Evolutionary conservation across 108 stramenopile genomes (phyloP), one percentile per base, ranked within the genome.

Genomic region (Cyclotella kingstonii): DNA sequence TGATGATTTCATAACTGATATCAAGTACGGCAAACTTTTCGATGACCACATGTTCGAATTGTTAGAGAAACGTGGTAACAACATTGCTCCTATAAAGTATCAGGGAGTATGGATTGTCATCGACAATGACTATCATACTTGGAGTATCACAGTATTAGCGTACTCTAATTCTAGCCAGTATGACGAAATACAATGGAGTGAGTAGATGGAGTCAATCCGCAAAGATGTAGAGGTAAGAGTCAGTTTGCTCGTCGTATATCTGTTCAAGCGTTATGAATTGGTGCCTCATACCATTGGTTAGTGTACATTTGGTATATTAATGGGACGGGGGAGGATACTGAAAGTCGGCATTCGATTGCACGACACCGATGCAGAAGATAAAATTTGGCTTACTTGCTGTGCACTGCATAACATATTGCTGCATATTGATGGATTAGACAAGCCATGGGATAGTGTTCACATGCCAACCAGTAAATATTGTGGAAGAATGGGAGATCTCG

Each of bases 321-420:
- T 69, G 68, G 59, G 63, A 10, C 1, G 50, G 53, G 28, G 66
- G 63, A 29, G 29, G 23, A 17, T 66, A 63, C 44, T 49, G 65
- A 41, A 63, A 18, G 30, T 5, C 30, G 70, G 66, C 21, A 31
- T 63, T n/a, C 60, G 70, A 3, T 21, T 72, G 29, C 59, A 68
- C 52, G 14, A 22, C 5, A 52, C 33, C 12, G 54, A 62, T 0
- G 15, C 43, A 26, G 38, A 40, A 45, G 78, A 71, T 21, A 27
- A 36, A 1, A 46, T 73, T 9, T 79, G 54, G 48, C 7, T 19
- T 2, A 63, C 71, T n/a, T 79, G 71, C 28, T 79, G 78, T 63
- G 66, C 67, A 3, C 52, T 79, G 11, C 78, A 79, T 48, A 79
- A 79, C 27, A 57, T 73, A 54, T 55, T 73, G 8, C 65, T 73